Conservation (phyloP, 371 early-diverging fungal species). For the Phascolomyces articulosus region DNA sequence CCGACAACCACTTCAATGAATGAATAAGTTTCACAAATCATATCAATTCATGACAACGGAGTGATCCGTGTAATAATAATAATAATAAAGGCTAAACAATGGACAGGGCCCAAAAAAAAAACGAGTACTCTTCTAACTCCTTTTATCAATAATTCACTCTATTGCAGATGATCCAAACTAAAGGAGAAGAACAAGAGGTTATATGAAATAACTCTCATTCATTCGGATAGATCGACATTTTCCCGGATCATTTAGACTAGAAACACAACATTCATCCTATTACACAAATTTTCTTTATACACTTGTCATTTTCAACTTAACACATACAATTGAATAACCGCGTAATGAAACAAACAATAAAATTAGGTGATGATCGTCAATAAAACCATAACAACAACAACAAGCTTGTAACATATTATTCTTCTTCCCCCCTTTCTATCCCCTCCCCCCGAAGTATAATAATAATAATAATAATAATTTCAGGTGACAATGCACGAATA, state of each 20-base stretch:
- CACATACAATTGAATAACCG: too few species aligned
- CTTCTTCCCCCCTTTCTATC: not conserved
- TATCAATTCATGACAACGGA: not conserved
- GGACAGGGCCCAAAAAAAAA: not conserved
- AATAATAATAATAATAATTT: too few species aligned
- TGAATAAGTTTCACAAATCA: not conserved
- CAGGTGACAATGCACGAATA: constrained; percentile 4
- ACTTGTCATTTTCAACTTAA: too few species aligned
- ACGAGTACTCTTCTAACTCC: too few species aligned
- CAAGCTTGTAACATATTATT: too few species aligned
- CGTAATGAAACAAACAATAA: not conserved
- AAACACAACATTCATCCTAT: too few species aligned
- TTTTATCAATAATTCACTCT: not conserved
- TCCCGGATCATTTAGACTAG: too few species aligned
- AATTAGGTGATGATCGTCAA: constrained; percentile 4
- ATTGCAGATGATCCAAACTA: not conserved
- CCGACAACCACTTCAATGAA: too few species aligned
- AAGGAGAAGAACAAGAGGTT: not conserved
- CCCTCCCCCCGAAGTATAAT: not conserved
- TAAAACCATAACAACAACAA: not conserved
- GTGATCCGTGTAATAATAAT: not conserved
- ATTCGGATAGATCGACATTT: constrained; percentile 5
- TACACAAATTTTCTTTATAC: too few species aligned
- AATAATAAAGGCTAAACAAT: not conserved
- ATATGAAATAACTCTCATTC: not conserved